Conservation (phyloP, 1,284 basidiomycete species). For the Omphalotus olearius region DNA sequence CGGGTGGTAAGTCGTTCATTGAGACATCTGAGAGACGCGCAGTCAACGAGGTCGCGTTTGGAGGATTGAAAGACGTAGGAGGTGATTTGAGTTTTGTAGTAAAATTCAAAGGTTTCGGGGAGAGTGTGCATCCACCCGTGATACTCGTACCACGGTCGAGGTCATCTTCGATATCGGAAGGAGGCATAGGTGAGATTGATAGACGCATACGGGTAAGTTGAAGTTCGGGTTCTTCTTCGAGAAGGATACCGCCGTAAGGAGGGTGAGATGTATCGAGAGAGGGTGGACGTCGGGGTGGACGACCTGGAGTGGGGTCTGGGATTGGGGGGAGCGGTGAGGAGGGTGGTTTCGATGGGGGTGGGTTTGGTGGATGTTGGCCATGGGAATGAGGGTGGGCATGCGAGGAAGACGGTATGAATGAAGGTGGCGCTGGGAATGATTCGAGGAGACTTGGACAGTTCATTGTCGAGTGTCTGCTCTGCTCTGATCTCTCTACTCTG, state of each 20-base stretch:
- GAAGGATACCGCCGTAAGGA: constrained; percentile 7
- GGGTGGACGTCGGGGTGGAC: too few species aligned
- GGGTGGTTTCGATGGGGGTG: constrained; percentile 6
- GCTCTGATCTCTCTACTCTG: too few species aligned
- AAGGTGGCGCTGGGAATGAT: constrained; percentile 11
- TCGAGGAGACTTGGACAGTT: constrained; percentile 1
- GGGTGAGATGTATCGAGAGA: too few species aligned
- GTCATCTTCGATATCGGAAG: constrained; percentile 5
- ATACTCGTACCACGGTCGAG: neutral
- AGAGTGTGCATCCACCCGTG: too few species aligned
- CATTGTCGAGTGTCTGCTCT: too few species aligned
- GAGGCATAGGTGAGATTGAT: constrained; percentile 9
- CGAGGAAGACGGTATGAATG: constrained; percentile 6
- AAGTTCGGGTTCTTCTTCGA: constrained; percentile 3
- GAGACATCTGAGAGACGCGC: constrained; percentile 7
- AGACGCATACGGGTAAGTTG: constrained; percentile 8
- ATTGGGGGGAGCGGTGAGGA: constrained; percentile 7
- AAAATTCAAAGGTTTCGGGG: too few species aligned
- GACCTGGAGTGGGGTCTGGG: neutral
- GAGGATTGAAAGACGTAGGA: neutral
- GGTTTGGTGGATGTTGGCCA: constrained; percentile 1
- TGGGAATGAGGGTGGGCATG: neutral
- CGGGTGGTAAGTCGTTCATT: constrained; percentile 11
- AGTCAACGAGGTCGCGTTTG: too few species aligned
- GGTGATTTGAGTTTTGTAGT: too few species aligned